Base-by-base conservation (phyloP, 192 early-diverging fungal genomes). In the Coemansia sp. region DNA sequence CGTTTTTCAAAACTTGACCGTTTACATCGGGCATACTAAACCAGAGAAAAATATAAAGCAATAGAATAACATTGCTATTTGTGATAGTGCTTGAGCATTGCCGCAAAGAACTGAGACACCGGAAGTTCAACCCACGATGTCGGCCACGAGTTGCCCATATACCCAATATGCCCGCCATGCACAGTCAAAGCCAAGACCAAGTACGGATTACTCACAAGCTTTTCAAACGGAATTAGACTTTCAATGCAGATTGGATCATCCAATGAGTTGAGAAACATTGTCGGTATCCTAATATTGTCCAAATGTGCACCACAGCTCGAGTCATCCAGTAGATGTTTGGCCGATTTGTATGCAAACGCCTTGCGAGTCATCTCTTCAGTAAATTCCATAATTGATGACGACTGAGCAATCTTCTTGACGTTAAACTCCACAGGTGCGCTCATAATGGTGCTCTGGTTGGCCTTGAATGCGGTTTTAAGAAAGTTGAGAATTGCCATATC, bases 91-190 rank as follows among this genome's bases (percentile, higher is more conserved):
- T 61, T 65, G 42, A 81, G 69, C 55, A 69, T 64, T 25, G 68
- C 59, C 50, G 62, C 19, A 25, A 81, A 81, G 60, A 81, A 81
- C 57, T 81, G 72, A 5, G 69, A 58, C 2, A 81, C 78, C 1
- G 78, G 78, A 26, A 64, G 66, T 36, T 81, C 78, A 37, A 81
- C 37, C 78, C 78, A 81, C 20, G 78, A 81, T 23, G 66, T 64
- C 4, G 73, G 78, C 78, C 72, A 81, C 7, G 31, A 36, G 1
- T 53, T 46, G 57, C 69, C 73, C 73, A 81, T 72, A 23, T 81
- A 98, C 1, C 94, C 96, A 62, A 98, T 82, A 64, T 98, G 96
- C 0, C 96, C 96, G 11, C 96, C 96, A 22, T 85, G 72, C 12
- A 69, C 62, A 4, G 96, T 96, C 7, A 88, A 83, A 4, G 88